These are phyloP conservation scores for Ustilago bromivora DNA, from an alignment of 1,284 basidiomycete genomes.

Conservation along the genomic window DNA sequence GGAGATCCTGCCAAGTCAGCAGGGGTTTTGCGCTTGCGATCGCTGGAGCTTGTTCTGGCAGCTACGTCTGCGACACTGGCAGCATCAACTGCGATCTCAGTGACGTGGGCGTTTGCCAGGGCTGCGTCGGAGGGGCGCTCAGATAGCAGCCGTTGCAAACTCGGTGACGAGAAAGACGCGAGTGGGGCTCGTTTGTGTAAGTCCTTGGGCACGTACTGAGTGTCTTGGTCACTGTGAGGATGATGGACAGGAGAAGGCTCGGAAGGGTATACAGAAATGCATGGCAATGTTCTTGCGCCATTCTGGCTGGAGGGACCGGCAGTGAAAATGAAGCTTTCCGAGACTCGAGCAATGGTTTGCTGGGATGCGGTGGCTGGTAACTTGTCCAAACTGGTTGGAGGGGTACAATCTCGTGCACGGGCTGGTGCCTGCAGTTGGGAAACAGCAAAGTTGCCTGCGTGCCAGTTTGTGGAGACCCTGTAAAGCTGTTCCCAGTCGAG, in stretches of 20 bases:
- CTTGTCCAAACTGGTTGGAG: background rate
- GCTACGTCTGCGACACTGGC: background rate
- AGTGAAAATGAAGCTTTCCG: slow-evolving; percentile 36
- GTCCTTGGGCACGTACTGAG: slow-evolving; percentile 14
- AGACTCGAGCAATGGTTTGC: slow-evolving; percentile 36
- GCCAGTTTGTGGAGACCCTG: slow-evolving; percentile 49
- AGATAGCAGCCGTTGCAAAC: slow-evolving; percentile 5
- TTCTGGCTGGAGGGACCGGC: background rate
- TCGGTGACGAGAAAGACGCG: slow-evolving; percentile 16
- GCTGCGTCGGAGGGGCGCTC: background rate
- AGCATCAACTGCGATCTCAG: slow-evolving; percentile 38
- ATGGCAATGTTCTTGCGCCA: background rate
- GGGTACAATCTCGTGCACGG: background rate
- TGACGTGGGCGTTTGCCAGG: slow-evolving; percentile 6
- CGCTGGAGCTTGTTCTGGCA: background rate
- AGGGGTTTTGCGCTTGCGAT: slow-evolving; percentile 19
- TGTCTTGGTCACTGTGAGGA: too few species aligned
- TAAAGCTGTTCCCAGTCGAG: slow-evolving; percentile 52
- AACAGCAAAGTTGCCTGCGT: slow-evolving; percentile 39
- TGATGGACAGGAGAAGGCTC: background rate
- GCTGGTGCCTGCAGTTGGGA: slow-evolving; percentile 24
- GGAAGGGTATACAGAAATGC: slow-evolving; percentile 24
- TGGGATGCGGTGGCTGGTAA: background rate
- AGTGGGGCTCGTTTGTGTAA: slow-evolving; percentile 13
- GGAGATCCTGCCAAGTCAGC: background rate